Conservation (phyloP, 2,329 filamentous ascomycete species). For the Leptographium lundbergii region DNA sequence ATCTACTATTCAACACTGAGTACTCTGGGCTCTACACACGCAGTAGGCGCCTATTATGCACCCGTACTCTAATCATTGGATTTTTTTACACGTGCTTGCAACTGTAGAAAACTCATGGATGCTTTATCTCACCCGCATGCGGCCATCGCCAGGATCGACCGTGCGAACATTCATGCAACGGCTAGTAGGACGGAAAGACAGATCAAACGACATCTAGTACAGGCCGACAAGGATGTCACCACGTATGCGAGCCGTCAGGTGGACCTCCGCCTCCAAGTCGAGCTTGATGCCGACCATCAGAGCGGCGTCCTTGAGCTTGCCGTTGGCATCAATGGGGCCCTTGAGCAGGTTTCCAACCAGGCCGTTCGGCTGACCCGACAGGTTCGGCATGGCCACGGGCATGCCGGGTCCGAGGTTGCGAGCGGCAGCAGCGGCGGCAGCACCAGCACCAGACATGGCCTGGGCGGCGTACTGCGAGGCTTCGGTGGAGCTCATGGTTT, state of each 20-base stretch:
- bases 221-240: constrained; percentile 49
- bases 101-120: neutral
- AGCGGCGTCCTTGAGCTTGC: constrained; percentile 43
- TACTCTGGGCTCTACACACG: no score
- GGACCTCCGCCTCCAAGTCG: constrained; percentile 49
- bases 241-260: constrained; percentile 45
- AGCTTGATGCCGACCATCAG: constrained; percentile 51
- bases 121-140: neutral
- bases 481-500: constrained; percentile 9
- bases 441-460: constrained; percentile 5
- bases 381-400: constrained; percentile 20
- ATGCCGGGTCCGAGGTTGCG: constrained; percentile 10
- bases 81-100: no score
- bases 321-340: constrained; percentile 43
- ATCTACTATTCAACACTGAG: no score
- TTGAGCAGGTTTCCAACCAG: constrained; percentile 36
- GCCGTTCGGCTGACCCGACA: constrained; percentile 23
- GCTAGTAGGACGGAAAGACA: neutral
- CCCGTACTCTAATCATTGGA: no score
- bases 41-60: no score
- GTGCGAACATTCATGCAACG: neutral
- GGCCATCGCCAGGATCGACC: constrained; percentile 7
- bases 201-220: constrained; percentile 24
- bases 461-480: constrained; percentile 9
- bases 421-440: constrained; percentile 3